phyloP scores from a whole-genome alignment of 2,329 filamentous ascomycete species.

The Trichophyton schoenleinii region DNA sequence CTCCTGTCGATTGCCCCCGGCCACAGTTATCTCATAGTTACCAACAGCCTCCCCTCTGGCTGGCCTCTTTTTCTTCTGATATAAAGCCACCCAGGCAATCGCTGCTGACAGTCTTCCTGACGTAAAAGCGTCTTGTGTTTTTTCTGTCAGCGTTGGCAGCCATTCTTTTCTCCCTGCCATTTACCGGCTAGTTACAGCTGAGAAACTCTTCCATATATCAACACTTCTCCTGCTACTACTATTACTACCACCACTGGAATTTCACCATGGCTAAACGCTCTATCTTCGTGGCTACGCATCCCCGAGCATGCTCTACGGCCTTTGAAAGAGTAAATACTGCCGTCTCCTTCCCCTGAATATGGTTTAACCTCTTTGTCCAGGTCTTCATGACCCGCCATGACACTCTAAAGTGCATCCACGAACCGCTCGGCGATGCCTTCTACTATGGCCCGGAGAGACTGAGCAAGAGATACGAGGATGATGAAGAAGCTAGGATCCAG shows the following conservation, averaged over 20 bases:
- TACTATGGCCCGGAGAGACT: conserved; percentile 90
- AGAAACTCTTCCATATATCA: neutral
- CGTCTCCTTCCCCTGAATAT: neutral
- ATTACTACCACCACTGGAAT: neutral
- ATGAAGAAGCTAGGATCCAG: conserved; percentile 39
- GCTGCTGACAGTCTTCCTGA: neutral
- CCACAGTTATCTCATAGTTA: too few relatives aligned
- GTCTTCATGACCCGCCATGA: conserved; percentile 94
- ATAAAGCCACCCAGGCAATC: neutral
- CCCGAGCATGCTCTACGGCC: conserved; percentile 86
- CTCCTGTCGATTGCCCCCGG: neutral
- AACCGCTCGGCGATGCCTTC: conserved; percentile 93
- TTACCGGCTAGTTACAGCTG: neutral
- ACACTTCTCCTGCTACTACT: neutral
- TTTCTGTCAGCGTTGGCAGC: neutral
- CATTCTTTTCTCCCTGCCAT: neutral
- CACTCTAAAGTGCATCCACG: conserved; percentile 71
- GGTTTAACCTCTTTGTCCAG: conserved; percentile 32
- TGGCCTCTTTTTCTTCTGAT: neutral
- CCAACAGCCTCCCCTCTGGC: neutral
- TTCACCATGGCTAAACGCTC: conserved; percentile 29
- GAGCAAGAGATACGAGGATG: conserved; percentile 62
- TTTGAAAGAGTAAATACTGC: conserved; percentile 65
- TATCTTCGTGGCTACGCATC: conserved; percentile 89
- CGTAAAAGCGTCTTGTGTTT: neutral